Evolutionary conservation across 441 rosid species (phyloP).

Genomic region (Isatis lusitanica): DNA sequence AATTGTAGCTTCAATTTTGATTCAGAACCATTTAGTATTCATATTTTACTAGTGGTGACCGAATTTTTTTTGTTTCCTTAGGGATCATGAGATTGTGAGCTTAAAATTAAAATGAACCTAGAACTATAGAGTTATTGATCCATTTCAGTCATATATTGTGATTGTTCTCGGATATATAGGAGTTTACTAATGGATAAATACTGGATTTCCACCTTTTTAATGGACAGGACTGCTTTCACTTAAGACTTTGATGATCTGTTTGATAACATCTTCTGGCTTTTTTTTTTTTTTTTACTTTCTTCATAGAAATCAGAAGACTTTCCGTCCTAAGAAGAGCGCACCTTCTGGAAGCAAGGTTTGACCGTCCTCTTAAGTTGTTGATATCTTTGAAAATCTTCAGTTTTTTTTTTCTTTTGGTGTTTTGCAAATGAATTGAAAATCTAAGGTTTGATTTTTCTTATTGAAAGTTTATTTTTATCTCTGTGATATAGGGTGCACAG

Average conservation of each 20-base stretch:
- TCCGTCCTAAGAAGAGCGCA: constrained; percentile 96
- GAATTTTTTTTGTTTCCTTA: not conserved
- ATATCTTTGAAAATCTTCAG: not conserved
- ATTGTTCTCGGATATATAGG: not conserved
- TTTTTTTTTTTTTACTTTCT: not conserved
- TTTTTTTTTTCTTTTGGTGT: not conserved
- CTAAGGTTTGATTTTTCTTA: not conserved
- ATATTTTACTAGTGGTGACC: not conserved
- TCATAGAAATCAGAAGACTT: constrained; percentile 89
- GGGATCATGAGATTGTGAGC: not conserved
- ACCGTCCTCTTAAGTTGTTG: not conserved
- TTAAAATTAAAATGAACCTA: not conserved
- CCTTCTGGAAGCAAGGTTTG: constrained; percentile 98
- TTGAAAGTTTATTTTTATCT: not conserved
- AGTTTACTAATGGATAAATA: not conserved
- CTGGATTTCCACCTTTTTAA: not conserved
- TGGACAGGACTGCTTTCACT: not conserved
- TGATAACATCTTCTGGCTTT: not conserved
- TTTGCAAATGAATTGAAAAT: not conserved
- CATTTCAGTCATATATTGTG: not conserved
- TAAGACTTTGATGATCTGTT: not conserved
- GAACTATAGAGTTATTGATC: not conserved
- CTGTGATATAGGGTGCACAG: constrained; percentile 79
- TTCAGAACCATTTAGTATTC: not conserved
- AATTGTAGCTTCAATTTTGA: not conserved